These are phyloP conservation scores for Botryotinia globosa DNA, from an alignment of 2,329 filamentous ascomycete species.

Conservation along the genomic window DNA sequence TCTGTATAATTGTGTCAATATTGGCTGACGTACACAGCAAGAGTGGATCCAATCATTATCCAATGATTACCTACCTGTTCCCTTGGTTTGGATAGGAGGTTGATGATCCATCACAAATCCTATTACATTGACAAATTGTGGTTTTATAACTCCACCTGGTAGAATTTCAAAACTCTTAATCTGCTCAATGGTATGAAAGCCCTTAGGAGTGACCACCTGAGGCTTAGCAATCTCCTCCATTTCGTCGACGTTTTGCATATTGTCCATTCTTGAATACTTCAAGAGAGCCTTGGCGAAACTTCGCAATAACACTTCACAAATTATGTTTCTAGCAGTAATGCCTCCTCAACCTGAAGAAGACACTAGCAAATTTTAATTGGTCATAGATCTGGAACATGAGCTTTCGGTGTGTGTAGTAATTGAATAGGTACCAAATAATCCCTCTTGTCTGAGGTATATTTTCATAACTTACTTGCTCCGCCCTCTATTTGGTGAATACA, in stretches of 20 bases:
- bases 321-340: neutral
- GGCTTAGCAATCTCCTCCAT: neutral
- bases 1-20: conserved; percentile 43
- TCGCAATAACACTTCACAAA: neutral
- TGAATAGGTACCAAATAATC: neutral
- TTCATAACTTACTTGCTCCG: neutral
- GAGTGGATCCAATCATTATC: neutral
- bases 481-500: neutral
- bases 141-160: neutral
- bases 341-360: neutral
- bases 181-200: conserved; percentile 44
- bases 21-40: neutral
- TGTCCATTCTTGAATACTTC: neutral
- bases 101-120: conserved; percentile 69
- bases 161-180: conserved; percentile 38
- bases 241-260: neutral
- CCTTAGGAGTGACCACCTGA: conserved; percentile 38
- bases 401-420: neutral
- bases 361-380: neutral
- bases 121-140: conserved; percentile 54
- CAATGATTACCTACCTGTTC: conserved; percentile 46
- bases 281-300: too few species aligned
- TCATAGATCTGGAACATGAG: neutral
- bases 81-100: conserved; percentile 49
- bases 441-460: neutral